Conservation (phyloP, 2,329 filamentous ascomycete species). For the Penicillium digitatum region DNA sequence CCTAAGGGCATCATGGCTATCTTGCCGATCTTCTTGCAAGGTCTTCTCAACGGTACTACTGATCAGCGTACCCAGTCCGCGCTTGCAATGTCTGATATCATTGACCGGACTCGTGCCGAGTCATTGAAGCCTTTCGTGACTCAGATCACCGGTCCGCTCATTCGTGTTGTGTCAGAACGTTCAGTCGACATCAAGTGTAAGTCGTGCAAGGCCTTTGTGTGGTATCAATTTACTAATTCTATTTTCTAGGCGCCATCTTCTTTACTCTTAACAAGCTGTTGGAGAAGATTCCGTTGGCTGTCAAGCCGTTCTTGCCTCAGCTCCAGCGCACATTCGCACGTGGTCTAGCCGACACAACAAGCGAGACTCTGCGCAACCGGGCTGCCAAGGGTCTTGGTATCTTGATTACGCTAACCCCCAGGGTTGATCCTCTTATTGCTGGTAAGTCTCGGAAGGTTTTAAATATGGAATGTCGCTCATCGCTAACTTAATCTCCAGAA, state of each 20-base stretch:
- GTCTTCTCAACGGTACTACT: slow-evolving; percentile 90
- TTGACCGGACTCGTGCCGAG: slow-evolving; percentile 84
- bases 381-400: slow-evolving; percentile 93
- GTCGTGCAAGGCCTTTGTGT: slow-evolving; percentile 1
- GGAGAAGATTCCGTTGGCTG: slow-evolving; percentile 90
- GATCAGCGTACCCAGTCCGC: slow-evolving; percentile 92
- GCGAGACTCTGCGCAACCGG: slow-evolving; percentile 78
- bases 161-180: slow-evolving; percentile 93
- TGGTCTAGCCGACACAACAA: slow-evolving; percentile 86
- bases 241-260: slow-evolving; percentile 69
- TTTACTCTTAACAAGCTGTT: slow-evolving; percentile 90
- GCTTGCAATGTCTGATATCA: slow-evolving; percentile 89
- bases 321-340: slow-evolving; percentile 96
- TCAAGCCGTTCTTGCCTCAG: slow-evolving; percentile 96
- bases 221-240: slow-evolving; percentile 18
- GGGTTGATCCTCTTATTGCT: slow-evolving; percentile 87
- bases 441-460: slow-evolving; percentile 29
- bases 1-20: slow-evolving; percentile 97
- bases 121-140: slow-evolving; percentile 92
- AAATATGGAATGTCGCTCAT: not conserved
- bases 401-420: slow-evolving; percentile 88
- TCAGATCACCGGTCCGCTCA: slow-evolving; percentile 94
- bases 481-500: slow-evolving; percentile 51
- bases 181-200: slow-evolving; percentile 84
- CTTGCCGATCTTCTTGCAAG: slow-evolving; percentile 93